These are phyloP conservation scores for Plasmopara viticola DNA, from an alignment of 352 stramenopile species.

Conservation along the genomic window DNA sequence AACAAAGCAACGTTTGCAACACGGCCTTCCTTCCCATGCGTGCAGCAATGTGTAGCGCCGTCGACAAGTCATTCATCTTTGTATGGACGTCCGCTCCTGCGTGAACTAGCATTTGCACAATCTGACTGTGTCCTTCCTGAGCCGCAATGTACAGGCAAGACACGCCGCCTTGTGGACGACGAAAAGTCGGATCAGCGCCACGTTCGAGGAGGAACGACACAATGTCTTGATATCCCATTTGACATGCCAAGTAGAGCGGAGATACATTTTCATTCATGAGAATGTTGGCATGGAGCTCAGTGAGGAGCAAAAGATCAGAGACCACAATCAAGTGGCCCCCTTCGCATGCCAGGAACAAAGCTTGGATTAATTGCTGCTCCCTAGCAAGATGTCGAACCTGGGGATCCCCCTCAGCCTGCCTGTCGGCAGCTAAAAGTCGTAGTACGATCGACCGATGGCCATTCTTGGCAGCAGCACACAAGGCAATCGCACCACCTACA, in stretches of 20 bases:
- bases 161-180: slow-evolving; percentile 50
- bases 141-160: slow-evolving; percentile 76
- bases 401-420: slow-evolving; percentile 12
- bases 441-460: slow-evolving; percentile 50
- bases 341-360: slow-evolving; percentile 76
- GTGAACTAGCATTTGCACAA: slow-evolving; percentile 51
- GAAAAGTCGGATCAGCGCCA: slow-evolving; percentile 61
- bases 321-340: slow-evolving; percentile 61
- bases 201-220: slow-evolving; percentile 49
- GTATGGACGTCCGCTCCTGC: slow-evolving; percentile 47
- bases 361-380: slow-evolving; percentile 41
- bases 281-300: slow-evolving; percentile 54
- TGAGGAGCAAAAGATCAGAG: slow-evolving; percentile 48
- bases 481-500: slow-evolving; percentile 47
- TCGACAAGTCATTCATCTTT: slow-evolving; percentile 74
- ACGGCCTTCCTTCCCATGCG: slow-evolving; percentile 70
- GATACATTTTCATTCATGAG: slow-evolving; percentile 77
- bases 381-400: slow-evolving; percentile 2
- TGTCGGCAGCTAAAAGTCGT: slow-evolving; percentile 42
- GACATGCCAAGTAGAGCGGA: slow-evolving; percentile 74
- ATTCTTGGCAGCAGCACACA: slow-evolving; percentile 77
- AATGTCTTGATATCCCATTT: slow-evolving; percentile 73
- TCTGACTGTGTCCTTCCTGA: slow-evolving; percentile 61
- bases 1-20: slow-evolving; percentile 39
- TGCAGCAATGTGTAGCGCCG: slow-evolving; percentile 69